phyloP scores from a whole-genome alignment of 2,329 filamentous ascomycete genomes.

The Pestalotiopsis fici region DNA sequence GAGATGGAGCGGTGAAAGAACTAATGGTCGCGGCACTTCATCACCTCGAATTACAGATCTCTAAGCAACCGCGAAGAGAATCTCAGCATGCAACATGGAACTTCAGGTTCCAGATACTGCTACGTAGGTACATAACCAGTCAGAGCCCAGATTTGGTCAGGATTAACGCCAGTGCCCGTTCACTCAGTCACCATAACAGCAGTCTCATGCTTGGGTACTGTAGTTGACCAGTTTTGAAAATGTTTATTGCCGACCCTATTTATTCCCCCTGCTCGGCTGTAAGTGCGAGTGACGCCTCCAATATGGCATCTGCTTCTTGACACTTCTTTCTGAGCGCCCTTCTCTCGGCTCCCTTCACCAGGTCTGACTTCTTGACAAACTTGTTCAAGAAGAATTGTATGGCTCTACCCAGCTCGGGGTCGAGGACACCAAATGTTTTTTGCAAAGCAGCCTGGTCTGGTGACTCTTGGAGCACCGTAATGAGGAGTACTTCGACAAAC shows the following conservation, averaged over 20 bases:
- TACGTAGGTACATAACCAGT: too few species aligned
- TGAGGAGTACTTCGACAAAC: constrained; percentile 80
- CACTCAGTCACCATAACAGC: too few species aligned
- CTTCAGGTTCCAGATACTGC: too few species aligned
- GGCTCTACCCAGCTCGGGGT: constrained; percentile 70
- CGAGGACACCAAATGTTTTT: constrained; percentile 66
- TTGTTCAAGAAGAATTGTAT: constrained; percentile 81
- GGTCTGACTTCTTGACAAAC: constrained; percentile 66
- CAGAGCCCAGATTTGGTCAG: too few species aligned
- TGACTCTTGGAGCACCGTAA: constrained; percentile 72
- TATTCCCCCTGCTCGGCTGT: not conserved
- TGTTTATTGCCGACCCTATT: not conserved
- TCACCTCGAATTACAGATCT: not conserved
- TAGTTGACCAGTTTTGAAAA: too few species aligned
- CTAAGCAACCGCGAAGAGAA: too few species aligned
- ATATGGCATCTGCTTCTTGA: constrained; percentile 39
- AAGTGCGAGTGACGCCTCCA: constrained; percentile 28
- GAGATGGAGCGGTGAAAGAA: too few species aligned
- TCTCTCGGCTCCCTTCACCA: constrained; percentile 47
- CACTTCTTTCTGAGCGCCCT: constrained; percentile 50
- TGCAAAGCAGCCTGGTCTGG: constrained; percentile 55
- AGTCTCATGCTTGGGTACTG: too few species aligned
- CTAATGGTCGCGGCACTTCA: not conserved
- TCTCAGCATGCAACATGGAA: too few species aligned
- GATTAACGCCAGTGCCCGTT: too few species aligned